phyloP scores from a whole-genome alignment of 192 early-diverging fungal genomes.

The Chytriomyces sp. region DNA sequence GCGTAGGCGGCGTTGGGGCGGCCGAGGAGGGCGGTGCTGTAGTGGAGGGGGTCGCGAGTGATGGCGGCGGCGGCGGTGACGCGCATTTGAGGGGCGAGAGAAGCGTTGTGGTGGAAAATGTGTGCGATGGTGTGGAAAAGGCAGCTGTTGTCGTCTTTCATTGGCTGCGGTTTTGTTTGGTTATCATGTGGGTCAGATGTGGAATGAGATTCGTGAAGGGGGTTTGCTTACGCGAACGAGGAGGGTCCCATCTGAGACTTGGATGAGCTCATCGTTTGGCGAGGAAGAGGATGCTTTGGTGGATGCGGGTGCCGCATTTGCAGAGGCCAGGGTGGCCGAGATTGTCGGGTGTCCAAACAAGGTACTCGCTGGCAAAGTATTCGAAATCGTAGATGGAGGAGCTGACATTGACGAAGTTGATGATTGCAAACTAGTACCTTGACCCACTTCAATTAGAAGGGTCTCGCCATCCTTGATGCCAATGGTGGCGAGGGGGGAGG shows the following conservation, averaged over 20 bases:
- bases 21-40: conserved; percentile 60
- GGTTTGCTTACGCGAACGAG: too few relatives aligned
- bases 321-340: too few relatives aligned
- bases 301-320: background rate
- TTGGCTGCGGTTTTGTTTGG: too few relatives aligned
- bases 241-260: conserved; percentile 8
- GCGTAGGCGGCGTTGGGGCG: conserved; percentile 56
- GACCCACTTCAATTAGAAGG: conserved; percentile 5
- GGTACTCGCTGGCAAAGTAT: too few relatives aligned
- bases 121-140: conserved; percentile 64
- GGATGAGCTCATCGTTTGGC: background rate
- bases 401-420: background rate
- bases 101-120: conserved; percentile 5
- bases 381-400: too few relatives aligned
- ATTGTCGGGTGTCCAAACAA: too few relatives aligned
- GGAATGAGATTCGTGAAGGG: too few relatives aligned
- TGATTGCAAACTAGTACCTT: background rate
- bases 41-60: background rate
- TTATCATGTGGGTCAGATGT: too few relatives aligned
- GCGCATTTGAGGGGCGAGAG: background rate
- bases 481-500: conserved; percentile 4
- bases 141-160: conserved; percentile 71
- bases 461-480: conserved; percentile 31
- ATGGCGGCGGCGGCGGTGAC: conserved; percentile 1
- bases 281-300: background rate